phyloP scores from a whole-genome alignment of 441 rosid genomes.

The Eutrema salsugineum region DNA sequence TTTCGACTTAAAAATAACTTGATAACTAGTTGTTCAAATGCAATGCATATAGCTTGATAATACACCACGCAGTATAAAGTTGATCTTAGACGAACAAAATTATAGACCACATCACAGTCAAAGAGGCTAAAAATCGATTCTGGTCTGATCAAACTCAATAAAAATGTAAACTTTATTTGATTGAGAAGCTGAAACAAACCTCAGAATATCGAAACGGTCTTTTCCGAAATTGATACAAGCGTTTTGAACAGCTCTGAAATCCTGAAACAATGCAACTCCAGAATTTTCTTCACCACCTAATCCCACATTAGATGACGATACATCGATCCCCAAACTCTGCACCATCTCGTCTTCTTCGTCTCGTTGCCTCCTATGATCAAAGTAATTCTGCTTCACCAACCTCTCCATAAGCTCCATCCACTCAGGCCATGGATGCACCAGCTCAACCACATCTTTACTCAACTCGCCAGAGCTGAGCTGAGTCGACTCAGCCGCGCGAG shows the following conservation, averaged over 20 bases:
- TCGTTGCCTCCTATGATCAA: conserved; percentile 68
- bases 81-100: neutral
- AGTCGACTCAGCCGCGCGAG: neutral
- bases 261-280: conserved; percentile 54
- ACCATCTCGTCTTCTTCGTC: conserved; percentile 69
- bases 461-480: conserved; percentile 2
- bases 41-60: neutral
- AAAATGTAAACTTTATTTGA: neutral
- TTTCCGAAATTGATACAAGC: conserved; percentile 89
- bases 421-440: conserved; percentile 96
- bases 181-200: conserved; percentile 40
- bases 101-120: neutral
- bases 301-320: conserved; percentile 22
- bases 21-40: neutral
- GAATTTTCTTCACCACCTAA: conserved; percentile 31
- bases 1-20: neutral
- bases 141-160: neutral
- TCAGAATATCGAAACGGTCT: conserved; percentile 90
- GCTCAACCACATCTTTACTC: conserved; percentile 42
- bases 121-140: neutral
- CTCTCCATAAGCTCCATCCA: conserved; percentile 94
- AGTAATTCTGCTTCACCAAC: conserved; percentile 81
- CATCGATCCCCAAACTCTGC: conserved; percentile 54
- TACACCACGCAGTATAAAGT: neutral
- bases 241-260: conserved; percentile 69